Percentiles rank a stretch among this genome's conserved stretches.
phyloP scores from a whole-genome alignment of 768 basidiomycete species.

The Lactifluus pinguis region DNA sequence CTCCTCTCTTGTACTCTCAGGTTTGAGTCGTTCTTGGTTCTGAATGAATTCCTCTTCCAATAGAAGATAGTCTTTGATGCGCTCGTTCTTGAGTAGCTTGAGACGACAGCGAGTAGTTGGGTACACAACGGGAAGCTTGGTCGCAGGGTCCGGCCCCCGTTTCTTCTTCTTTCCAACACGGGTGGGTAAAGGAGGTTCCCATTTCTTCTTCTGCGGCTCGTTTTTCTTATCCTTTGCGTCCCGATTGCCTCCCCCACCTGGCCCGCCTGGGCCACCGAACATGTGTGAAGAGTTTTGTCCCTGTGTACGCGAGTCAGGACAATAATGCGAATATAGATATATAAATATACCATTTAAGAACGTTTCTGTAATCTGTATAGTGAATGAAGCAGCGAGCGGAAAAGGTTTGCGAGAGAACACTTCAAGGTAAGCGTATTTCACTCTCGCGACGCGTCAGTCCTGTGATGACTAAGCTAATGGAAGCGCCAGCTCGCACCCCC shows the following conservation, averaged over 20 bases:
- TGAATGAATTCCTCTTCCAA: constrained; percentile 92
- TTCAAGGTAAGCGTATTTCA: constrained; percentile 1
- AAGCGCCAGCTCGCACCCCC: neutral
- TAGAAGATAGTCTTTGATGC: constrained; percentile 95
- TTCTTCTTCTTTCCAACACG: constrained; percentile 96
- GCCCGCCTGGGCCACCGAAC: constrained; percentile 25
- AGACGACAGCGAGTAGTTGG: constrained; percentile 94
- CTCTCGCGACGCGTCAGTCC: constrained; percentile 30
- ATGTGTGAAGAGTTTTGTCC: constrained; percentile 69
- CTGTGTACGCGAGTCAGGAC: constrained; percentile 28
- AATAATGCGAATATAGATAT: constrained; percentile 5
- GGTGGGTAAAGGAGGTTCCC: constrained; percentile 96
- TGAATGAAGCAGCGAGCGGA: neutral
- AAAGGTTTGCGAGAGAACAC: constrained; percentile 4
- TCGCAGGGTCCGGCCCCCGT: constrained; percentile 82
- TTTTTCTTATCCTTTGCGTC: constrained; percentile 32
- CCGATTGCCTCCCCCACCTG: constrained; percentile 22
- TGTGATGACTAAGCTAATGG: constrained; percentile 12
- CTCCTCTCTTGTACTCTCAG: constrained; percentile 81
- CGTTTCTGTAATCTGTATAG: neutral
- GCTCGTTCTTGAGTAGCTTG: constrained; percentile 91
- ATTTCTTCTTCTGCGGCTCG: constrained; percentile 78
- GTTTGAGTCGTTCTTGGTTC: constrained; percentile 87
- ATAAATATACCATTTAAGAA: constrained; percentile 9
- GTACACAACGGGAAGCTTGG: constrained; percentile 85